Conservation (phyloP, 1,284 basidiomycete species). For the Cryptococcus sp. region DNA sequence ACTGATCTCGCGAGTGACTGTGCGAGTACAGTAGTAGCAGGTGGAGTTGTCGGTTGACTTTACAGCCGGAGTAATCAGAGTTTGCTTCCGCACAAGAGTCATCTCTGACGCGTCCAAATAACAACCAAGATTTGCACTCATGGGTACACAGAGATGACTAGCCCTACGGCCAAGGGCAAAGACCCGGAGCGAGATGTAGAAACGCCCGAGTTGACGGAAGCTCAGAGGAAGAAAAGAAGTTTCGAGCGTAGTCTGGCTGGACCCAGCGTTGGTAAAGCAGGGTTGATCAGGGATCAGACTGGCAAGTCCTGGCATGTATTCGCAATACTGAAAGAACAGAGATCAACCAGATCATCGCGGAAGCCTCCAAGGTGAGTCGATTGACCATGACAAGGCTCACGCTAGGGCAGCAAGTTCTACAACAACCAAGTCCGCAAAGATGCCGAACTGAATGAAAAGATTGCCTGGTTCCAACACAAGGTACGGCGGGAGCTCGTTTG, state of each 20-base stretch:
- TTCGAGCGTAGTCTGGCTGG: conserved; percentile 47
- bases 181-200: too few relatives aligned
- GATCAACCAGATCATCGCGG: conserved; percentile 47
- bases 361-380: conserved; percentile 40
- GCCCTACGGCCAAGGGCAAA: too few relatives aligned
- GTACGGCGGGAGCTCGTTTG: conserved; percentile 17
- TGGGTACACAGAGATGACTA: too few relatives aligned
- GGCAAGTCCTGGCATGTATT: conserved; percentile 16
- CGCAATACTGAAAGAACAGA: conserved; percentile 19
- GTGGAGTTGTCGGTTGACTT: too few relatives aligned
- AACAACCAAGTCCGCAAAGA: conserved; percentile 46
- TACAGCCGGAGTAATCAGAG: too few relatives aligned
- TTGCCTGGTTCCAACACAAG: conserved; percentile 41
- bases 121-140: too few relatives aligned
- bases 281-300: conserved; percentile 43
- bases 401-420: conserved; percentile 46
- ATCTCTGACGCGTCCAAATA: too few relatives aligned
- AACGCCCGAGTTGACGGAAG: conserved; percentile 48
- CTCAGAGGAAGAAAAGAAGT: conserved; percentile 21
- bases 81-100: too few relatives aligned
- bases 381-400: conserved; percentile 5
- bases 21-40: too few relatives aligned
- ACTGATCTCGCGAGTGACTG: too few relatives aligned
- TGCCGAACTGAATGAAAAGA: conserved; percentile 42
- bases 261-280: conserved; percentile 47